Evolutionary conservation across 805 yeast species (phyloP).

Genomic region (Candida tammaniensis): DNA sequence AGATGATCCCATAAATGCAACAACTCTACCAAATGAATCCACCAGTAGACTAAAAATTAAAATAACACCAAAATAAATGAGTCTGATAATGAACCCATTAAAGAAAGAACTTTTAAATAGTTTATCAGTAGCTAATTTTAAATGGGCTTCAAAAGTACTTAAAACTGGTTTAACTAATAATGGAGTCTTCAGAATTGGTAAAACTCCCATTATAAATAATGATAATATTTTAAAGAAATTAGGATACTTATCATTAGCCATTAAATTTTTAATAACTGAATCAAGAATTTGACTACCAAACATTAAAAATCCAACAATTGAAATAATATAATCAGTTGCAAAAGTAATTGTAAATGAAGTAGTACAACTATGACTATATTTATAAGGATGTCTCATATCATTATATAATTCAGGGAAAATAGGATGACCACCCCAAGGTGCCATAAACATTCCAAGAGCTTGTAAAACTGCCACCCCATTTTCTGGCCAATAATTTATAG

Average conservation of each 20-base stretch:
- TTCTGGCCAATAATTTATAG: slow-evolving; percentile 33
- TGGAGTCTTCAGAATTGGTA: slow-evolving; percentile 42
- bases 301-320: slow-evolving; percentile 71
- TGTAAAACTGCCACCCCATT: slow-evolving; percentile 36
- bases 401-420: slow-evolving; percentile 70
- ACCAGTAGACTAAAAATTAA: slow-evolving; percentile 27
- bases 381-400: slow-evolving; percentile 68
- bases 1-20: slow-evolving; percentile 41
- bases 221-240: slow-evolving; percentile 39
- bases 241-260: slow-evolving; percentile 69
- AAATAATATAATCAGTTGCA: slow-evolving; percentile 58
- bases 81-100: slow-evolving; percentile 13
- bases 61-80: slow-evolving; percentile 21
- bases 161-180: slow-evolving; percentile 37
- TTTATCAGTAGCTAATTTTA: slow-evolving; percentile 9
- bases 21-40: slow-evolving; percentile 37
- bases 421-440: slow-evolving; percentile 86
- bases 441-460: slow-evolving; percentile 66
- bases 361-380: slow-evolving; percentile 51
- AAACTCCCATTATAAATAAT: slow-evolving; percentile 32
- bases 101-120: not conserved
- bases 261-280: slow-evolving; percentile 73
- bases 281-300: slow-evolving; percentile 68
- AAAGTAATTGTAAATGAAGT: slow-evolving; percentile 59
- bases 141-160: slow-evolving; percentile 32